A percentile compares a stretch with the other conserved stretches of the same genome.
Conservation (phyloP, 1,284 basidiomycete genomes). For the Erythrobasidium hasegawianum region DNA sequence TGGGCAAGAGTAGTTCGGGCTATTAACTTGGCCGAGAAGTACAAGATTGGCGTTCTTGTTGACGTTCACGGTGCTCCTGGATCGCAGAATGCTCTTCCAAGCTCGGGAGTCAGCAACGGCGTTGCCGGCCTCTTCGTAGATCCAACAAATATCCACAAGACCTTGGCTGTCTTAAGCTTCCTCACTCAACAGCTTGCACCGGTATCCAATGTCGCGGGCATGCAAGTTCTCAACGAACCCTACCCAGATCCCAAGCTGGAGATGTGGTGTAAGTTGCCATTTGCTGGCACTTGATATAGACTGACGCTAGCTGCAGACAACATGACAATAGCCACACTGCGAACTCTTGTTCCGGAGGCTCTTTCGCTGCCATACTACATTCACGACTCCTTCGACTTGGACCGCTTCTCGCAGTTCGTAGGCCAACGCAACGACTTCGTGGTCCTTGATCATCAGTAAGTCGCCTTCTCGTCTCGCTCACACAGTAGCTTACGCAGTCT, state of each 20-base stretch:
- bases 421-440: neutral
- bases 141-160: conserved; percentile 58
- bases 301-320: neutral
- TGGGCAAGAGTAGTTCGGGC: conserved; percentile 51
- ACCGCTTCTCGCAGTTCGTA: neutral
- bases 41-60: conserved; percentile 67
- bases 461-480: too few species aligned
- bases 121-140: conserved; percentile 58
- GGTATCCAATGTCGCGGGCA: conserved; percentile 70
- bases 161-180: conserved; percentile 60
- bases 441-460: conserved; percentile 1
- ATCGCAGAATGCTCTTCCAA: conserved; percentile 56
- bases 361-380: conserved; percentile 1
- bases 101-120: conserved; percentile 69
- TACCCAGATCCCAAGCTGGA: conserved; percentile 36
- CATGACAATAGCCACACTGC: neutral
- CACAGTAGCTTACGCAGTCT: too few species aligned
- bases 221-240: conserved; percentile 74
- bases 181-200: conserved; percentile 58
- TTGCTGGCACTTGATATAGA: neutral
- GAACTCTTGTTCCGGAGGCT: neutral
- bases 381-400: conserved; percentile 2
- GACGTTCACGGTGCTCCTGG: conserved; percentile 71
- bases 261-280: conserved; percentile 41
- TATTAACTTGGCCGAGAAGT: conserved; percentile 63